Percentiles rank a stretch among this genome's conserved stretches.
Evolutionary conservation across 2,329 filamentous ascomycete genomes (phyloP).

Genomic region (Verticillium albo-atrum): DNA sequence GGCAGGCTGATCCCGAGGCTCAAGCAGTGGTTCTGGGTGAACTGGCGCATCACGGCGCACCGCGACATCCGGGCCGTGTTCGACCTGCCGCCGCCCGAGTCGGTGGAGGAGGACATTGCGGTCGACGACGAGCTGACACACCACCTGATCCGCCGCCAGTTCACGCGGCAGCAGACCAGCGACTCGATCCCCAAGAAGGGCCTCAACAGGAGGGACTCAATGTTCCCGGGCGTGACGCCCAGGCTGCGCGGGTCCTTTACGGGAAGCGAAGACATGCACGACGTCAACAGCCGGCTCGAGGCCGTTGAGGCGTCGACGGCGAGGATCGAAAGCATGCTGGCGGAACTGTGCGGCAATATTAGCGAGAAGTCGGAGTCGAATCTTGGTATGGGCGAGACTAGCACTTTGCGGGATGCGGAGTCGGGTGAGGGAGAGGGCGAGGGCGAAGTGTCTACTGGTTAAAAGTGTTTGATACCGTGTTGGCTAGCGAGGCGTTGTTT

Average conservation of each 20-base stretch:
- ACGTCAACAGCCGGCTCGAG: slow-evolving; percentile 39
- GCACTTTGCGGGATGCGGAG: slow-evolving; percentile 14
- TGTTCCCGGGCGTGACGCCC: slow-evolving; percentile 47
- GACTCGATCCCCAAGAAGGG: slow-evolving; percentile 24
- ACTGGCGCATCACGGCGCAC: slow-evolving; percentile 65
- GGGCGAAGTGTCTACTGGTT: slow-evolving; percentile 24
- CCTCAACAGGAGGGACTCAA: slow-evolving; percentile 49
- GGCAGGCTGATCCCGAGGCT: slow-evolving; percentile 8
- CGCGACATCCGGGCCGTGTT: slow-evolving; percentile 71
- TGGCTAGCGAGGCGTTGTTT: neutral
- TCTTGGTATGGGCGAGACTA: slow-evolving; percentile 19
- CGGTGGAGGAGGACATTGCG: slow-evolving; percentile 50
- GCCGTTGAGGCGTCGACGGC: slow-evolving; percentile 45
- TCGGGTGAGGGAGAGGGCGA: slow-evolving; percentile 18
- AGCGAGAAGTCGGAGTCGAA: slow-evolving; percentile 20
- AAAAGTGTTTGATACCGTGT: slow-evolving; percentile 7
- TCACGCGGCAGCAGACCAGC: slow-evolving; percentile 39
- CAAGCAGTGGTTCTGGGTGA: slow-evolving; percentile 57
- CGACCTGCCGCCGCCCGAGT: slow-evolving; percentile 63
- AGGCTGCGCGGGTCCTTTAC: slow-evolving; percentile 46
- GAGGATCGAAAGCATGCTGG: slow-evolving; percentile 44
- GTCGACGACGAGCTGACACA: slow-evolving; percentile 55
- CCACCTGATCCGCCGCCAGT: slow-evolving; percentile 55
- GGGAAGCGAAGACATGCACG: slow-evolving; percentile 39
- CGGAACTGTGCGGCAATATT: slow-evolving; percentile 23